Conservation (phyloP, 352 stramenopile species). For the Pythium diclinum region DNA sequence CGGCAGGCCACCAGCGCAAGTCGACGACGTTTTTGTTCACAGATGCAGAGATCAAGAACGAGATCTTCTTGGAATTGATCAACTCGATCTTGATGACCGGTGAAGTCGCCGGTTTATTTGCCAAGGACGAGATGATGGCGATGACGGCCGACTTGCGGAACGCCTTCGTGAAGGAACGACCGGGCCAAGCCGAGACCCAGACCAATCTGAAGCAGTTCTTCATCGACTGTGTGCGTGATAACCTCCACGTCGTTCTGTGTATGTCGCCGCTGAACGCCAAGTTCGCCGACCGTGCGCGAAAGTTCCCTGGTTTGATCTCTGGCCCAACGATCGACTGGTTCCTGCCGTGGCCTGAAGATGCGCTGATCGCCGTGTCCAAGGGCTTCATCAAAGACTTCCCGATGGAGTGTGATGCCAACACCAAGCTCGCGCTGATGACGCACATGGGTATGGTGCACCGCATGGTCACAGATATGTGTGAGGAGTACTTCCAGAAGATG, state of each 20-base stretch:
- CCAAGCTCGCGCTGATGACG: slow-evolving; percentile 90
- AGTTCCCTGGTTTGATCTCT: slow-evolving; percentile 97
- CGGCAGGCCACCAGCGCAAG: slow-evolving; percentile 94
- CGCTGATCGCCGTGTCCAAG: slow-evolving; percentile 95
- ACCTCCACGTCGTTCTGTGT: slow-evolving; percentile 98
- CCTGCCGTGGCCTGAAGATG: slow-evolving; percentile 97
- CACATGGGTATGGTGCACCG: slow-evolving; percentile 98
- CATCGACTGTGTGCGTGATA: slow-evolving; percentile 97
- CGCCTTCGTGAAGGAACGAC: slow-evolving; percentile 93
- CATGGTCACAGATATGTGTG: slow-evolving; percentile 96
- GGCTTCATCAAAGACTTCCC: slow-evolving; percentile 96
- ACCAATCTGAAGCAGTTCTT: slow-evolving; percentile 98
- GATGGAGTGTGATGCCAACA: slow-evolving; percentile 91
- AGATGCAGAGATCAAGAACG: slow-evolving; percentile 98
- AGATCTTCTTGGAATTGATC: slow-evolving; percentile 98
- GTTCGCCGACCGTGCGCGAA: slow-evolving; percentile 94
- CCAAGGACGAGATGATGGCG: slow-evolving; percentile 99
- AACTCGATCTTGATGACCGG: slow-evolving; percentile 98
- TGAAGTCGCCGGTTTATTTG: slow-evolving; percentile 97
- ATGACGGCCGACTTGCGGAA: slow-evolving; percentile 97
- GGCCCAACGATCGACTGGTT: slow-evolving; percentile 99
- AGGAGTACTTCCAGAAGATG: slow-evolving; percentile 99
- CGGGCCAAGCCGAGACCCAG: slow-evolving; percentile 93
- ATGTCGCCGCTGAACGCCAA: slow-evolving; percentile 99
- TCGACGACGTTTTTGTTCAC: slow-evolving; percentile 98